phyloP scores from a whole-genome alignment of 2,329 filamentous ascomycete species.

The Penicillium sp. region DNA sequence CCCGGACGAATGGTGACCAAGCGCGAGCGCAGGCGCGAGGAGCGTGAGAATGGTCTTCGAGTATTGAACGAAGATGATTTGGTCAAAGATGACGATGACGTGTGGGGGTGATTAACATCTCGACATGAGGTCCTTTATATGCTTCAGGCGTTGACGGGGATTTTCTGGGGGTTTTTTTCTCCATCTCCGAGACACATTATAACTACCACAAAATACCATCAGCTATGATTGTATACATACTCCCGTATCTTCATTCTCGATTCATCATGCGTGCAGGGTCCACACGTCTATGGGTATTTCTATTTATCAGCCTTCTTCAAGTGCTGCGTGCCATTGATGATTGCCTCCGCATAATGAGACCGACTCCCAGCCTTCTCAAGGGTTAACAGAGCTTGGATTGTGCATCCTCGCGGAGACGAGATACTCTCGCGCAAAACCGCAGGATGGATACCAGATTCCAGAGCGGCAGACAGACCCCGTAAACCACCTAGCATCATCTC shows the following conservation, averaged over 20 bases:
- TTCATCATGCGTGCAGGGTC: neutral
- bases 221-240: constrained; percentile 35
- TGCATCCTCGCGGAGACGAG: constrained; percentile 63
- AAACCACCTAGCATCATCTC: constrained; percentile 64
- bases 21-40: constrained; percentile 45
- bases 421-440: constrained; percentile 64
- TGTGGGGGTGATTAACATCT: constrained; percentile 43
- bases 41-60: constrained; percentile 46
- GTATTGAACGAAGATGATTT: constrained; percentile 51
- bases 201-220: neutral
- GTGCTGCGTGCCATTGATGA: constrained; percentile 40
- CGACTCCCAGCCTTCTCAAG: constrained; percentile 61
- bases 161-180: neutral
- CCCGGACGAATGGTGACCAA: constrained; percentile 50
- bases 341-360: constrained; percentile 56
- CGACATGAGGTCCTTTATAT: neutral
- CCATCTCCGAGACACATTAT: neutral
- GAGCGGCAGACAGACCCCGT: constrained; percentile 59
- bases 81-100: constrained; percentile 48
- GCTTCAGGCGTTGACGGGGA: neutral
- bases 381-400: constrained; percentile 61
- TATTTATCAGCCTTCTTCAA: constrained; percentile 23
- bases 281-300: neutral
- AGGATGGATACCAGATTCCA: constrained; percentile 62
- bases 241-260: constrained; percentile 42